These are phyloP conservation scores for Detonula confervacea DNA, from an alignment of 352 stramenopile species.

Conservation along the genomic window DNA sequence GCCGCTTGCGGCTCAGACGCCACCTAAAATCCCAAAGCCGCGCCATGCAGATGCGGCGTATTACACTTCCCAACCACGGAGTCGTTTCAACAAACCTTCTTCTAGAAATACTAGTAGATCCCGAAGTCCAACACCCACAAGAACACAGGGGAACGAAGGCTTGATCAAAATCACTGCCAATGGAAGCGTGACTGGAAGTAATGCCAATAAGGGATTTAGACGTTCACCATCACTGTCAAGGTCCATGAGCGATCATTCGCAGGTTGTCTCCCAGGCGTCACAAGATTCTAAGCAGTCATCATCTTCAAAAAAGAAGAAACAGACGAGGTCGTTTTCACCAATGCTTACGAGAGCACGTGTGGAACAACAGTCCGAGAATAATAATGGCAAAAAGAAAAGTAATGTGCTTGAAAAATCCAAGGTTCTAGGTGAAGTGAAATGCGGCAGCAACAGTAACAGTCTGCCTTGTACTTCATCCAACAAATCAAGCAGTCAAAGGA, in stretches of 20 bases:
- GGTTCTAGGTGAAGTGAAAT: no score
- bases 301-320: no score
- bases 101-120: slow-evolving; percentile 13
- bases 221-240: neutral
- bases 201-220: slow-evolving; percentile 6
- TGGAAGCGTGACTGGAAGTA: neutral
- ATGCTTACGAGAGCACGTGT: slow-evolving; percentile 13
- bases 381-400: neutral
- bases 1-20: neutral
- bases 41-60: neutral
- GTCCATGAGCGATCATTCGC: neutral
- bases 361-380: slow-evolving; percentile 4
- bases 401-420: no score
- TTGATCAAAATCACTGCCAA: slow-evolving; percentile 9
- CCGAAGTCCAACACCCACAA: neutral
- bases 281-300: no score
- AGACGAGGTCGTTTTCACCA: no score
- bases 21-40: slow-evolving; percentile 1
- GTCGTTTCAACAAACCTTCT: no score
- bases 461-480: slow-evolving; percentile 2
- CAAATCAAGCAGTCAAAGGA: neutral
- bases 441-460: neutral
- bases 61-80: neutral
- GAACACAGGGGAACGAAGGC: neutral
- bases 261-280: no score